These are phyloP conservation scores for Collybiopsis luxurians DNA, from an alignment of 768 basidiomycete species.

Conservation along the genomic window DNA sequence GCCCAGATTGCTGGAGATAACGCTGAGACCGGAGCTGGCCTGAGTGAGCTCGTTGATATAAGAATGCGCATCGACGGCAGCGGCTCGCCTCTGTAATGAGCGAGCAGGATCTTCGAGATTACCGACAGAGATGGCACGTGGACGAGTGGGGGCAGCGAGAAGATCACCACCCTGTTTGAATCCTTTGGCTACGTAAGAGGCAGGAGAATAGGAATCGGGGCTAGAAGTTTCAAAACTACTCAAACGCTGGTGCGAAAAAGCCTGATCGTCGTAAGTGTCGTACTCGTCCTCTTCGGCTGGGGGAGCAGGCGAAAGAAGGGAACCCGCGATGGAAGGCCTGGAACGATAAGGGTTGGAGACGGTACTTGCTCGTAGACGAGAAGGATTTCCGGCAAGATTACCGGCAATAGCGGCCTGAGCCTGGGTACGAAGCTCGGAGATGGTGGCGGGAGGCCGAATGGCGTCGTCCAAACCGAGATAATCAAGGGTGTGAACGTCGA, in stretches of 20 bases:
- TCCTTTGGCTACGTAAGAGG: conserved; percentile 65
- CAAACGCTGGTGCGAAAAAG: conserved; percentile 55
- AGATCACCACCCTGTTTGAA: conserved; percentile 73
- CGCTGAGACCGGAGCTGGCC: conserved; percentile 36
- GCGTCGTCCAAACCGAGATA: conserved; percentile 92
- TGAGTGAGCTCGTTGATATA: conserved; percentile 57
- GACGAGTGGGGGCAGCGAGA: conserved; percentile 51
- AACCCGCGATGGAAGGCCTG: conserved; percentile 55
- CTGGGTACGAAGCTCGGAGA: conserved; percentile 85
- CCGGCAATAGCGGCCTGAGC: conserved; percentile 89
- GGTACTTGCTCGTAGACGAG: conserved; percentile 83
- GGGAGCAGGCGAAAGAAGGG: conserved; percentile 61
- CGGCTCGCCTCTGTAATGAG: conserved; percentile 61
- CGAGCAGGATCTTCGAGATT: conserved; percentile 80
- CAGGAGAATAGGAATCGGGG: conserved; percentile 50
- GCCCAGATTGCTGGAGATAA: conserved; percentile 33
- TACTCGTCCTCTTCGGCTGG: conserved; percentile 79
- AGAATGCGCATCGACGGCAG: conserved; percentile 54
- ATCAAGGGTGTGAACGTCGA: conserved; percentile 92
- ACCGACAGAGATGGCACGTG: conserved; percentile 87
- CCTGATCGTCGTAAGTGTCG: conserved; percentile 53
- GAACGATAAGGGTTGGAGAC: conserved; percentile 90
- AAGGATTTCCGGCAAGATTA: conserved; percentile 69
- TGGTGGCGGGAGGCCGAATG: conserved; percentile 76
- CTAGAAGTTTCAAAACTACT: conserved; percentile 58